phyloP scores from a whole-genome alignment of 495 filamentous ascomycete species.

The Chaetomidium leptoderma region DNA sequence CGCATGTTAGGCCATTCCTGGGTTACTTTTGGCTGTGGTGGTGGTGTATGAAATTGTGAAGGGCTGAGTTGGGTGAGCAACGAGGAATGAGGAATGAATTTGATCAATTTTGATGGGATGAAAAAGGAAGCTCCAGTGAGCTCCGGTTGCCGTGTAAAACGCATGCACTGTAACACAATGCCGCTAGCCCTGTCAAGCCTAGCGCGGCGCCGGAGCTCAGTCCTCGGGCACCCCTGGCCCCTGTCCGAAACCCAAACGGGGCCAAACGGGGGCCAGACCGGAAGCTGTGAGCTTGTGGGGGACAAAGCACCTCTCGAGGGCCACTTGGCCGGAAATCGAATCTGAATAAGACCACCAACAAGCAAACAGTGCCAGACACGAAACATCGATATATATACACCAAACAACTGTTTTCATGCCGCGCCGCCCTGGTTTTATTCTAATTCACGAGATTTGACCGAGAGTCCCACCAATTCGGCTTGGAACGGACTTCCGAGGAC shows the following conservation, averaged over 20 bases:
- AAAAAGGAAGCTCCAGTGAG: neutral
- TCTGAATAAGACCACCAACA: constrained; percentile 15
- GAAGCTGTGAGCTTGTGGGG: constrained; percentile 11
- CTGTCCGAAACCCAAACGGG: neutral
- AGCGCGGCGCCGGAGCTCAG: too few relatives aligned
- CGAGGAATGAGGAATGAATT: neutral
- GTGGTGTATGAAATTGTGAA: neutral
- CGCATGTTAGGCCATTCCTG: constrained; percentile 55
- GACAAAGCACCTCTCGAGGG: constrained; percentile 6
- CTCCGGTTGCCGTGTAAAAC: neutral
- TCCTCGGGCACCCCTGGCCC: too few relatives aligned
- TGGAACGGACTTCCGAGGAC: neutral
- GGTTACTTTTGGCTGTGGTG: neutral
- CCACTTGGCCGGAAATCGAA: constrained; percentile 22
- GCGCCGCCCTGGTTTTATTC: neutral
- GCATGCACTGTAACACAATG: neutral
- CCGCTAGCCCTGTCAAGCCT: neutral
- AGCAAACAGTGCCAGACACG: neutral
- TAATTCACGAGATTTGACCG: neutral
- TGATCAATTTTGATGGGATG: too few relatives aligned
- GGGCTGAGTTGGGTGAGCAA: neutral
- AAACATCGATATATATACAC: too few relatives aligned
- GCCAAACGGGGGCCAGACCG: neutral
- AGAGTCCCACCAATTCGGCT: neutral
- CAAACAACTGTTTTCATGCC: neutral